phyloP scores from a whole-genome alignment of 2,329 filamentous ascomycete genomes.

The Cladosporium sp. region DNA sequence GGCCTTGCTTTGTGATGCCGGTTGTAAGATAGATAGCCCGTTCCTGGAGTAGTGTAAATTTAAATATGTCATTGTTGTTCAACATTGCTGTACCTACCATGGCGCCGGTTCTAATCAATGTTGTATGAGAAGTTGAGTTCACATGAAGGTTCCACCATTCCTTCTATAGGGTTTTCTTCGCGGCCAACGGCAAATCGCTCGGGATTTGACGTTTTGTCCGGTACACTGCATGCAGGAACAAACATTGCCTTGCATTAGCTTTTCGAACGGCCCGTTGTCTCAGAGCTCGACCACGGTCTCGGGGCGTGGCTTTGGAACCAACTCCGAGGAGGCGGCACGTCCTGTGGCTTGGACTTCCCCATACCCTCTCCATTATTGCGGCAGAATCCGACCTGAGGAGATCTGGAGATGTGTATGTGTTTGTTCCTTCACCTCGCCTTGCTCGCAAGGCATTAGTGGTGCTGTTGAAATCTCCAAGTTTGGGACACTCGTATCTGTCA shows the following conservation, averaged over 20 bases:
- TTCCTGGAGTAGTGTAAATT: neutral
- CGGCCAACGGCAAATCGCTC: neutral
- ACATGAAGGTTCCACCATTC: neutral
- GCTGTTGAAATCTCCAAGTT: neutral
- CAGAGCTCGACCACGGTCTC: neutral
- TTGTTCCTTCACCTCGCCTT: neutral
- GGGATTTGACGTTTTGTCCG: neutral
- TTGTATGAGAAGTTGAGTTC: neutral
- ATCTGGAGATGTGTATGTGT: neutral
- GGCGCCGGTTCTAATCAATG: neutral
- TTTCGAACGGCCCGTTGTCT: neutral
- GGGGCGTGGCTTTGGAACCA: no score
- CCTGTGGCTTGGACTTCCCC: neutral
- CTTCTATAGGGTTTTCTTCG: neutral
- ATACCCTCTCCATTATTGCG: neutral
- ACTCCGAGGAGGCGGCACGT: neutral
- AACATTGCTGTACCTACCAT: neutral
- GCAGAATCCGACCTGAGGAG: neutral
- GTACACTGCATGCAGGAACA: neutral
- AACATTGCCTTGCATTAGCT: neutral
- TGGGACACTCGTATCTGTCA: neutral
- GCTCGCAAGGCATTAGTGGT: neutral
- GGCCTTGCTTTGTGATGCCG: neutral
- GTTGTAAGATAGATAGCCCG: neutral
- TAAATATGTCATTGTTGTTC: neutral